Evolutionary conservation across 495 filamentous ascomycete species (phyloP), one percentile per base, ranked within the genome.

Genomic region (Entonaema liquescens): DNA sequence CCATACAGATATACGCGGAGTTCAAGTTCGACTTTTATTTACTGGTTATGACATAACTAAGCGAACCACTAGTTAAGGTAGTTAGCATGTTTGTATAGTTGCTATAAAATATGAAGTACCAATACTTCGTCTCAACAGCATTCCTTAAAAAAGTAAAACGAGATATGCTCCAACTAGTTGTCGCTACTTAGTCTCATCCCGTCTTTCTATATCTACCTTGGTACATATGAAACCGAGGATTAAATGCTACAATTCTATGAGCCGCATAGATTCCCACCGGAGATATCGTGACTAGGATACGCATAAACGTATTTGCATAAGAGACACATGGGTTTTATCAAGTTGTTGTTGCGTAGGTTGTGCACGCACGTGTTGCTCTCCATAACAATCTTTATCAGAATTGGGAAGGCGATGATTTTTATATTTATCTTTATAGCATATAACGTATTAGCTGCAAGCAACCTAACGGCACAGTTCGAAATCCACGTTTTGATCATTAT

Each of bases 221-320:
- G 12, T 57, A 25, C 31, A 3, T 15, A 36, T 57, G 54, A 57
- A 57, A 57, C 54, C 33, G 31, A 12, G 33, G 54, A 57, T 57
- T 36, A 35, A 23, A 17, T 52, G 49, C 54, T 35, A 5, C 31
- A 57, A 3, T 19, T 25, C n/a, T 3, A 33, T 7, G 17, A 33
- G 31, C 54, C 28, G 12, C 53, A 56, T 56, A 11, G 29, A 56
- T 21, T 35, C n/a, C 28, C 29, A 56, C 31, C 54, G 25, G 25
- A 25, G 49, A n/a, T 52, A 2, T 28, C 49, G 25, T 52, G 21
- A 26, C 12, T 28, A 28, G 49, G 49, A 52, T 52, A 1, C 12
- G 25, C 25, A 52, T 25, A 28, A 26, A 28, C 23, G 11, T 52
- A 52, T 28, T 28, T 52, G 8, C n/a, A n/a, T n/a, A n/a, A n/a